Evolutionary conservation across 192 early-diverging fungal species (phyloP).

Genomic region (Haplosporangium gracile): DNA sequence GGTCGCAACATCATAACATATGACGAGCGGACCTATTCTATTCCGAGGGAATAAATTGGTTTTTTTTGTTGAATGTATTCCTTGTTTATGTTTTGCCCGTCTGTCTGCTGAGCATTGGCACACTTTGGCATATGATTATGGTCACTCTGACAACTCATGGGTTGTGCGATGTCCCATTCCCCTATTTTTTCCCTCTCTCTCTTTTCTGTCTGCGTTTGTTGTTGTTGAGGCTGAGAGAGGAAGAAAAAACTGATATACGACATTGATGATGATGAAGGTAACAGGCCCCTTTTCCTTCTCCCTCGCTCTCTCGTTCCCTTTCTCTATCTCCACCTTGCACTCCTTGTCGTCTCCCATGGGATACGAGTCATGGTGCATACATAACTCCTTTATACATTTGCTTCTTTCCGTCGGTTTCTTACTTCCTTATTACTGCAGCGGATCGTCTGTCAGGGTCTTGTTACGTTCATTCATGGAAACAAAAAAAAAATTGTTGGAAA

Average conservation of each 20-base stretch:
- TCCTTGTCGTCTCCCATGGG: not conserved
- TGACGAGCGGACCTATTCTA: not conserved
- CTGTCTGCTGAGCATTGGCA: conserved; percentile 46
- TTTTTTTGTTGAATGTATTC: not conserved
- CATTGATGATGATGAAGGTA: not conserved
- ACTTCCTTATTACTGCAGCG: not conserved
- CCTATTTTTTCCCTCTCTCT: not conserved
- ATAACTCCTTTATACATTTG: not conserved
- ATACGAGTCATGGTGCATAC: conserved; percentile 1
- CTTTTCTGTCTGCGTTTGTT: no score
- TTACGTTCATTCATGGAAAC: not conserved
- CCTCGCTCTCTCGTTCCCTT: not conserved
- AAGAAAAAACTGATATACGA: not conserved
- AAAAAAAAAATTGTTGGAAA: not conserved
- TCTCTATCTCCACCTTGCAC: not conserved
- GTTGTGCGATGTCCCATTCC: not conserved
- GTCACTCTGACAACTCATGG: conserved; percentile 35
- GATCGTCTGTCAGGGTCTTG: not conserved
- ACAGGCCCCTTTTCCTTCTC: not conserved
- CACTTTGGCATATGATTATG: conserved; percentile 49
- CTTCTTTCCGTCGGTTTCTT: not conserved
- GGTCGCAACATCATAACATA: not conserved
- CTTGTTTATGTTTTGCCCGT: not conserved
- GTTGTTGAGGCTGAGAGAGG: not conserved
- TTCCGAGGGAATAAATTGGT: conserved; percentile 7